phyloP scores from a whole-genome alignment of 805 yeast species.

The Cyberlindnera mycetangii region DNA sequence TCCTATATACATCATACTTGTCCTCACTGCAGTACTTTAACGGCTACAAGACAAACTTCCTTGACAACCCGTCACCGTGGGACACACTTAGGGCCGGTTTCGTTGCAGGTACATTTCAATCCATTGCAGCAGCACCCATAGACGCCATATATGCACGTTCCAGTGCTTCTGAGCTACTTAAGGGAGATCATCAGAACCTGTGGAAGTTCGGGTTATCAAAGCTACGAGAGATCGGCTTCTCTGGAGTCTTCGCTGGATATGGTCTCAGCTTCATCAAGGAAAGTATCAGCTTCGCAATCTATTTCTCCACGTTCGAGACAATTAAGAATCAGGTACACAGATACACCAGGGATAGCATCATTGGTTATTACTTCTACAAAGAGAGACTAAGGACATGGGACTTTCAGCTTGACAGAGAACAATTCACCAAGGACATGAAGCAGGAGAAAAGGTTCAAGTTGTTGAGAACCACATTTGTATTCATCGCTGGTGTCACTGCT shows the following conservation, averaged over 20 bases:
- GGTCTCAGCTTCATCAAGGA: slow-evolving; percentile 78
- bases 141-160: slow-evolving; percentile 89
- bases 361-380: slow-evolving; percentile 41
- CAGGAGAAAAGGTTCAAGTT: slow-evolving; percentile 36
- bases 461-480: slow-evolving; percentile 64
- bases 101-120: slow-evolving; percentile 81
- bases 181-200: slow-evolving; percentile 63
- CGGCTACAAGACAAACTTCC: slow-evolving; percentile 19
- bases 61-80: slow-evolving; percentile 30
- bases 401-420: slow-evolving; percentile 23
- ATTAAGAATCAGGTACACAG: slow-evolving; percentile 68
- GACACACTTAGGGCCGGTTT: slow-evolving; percentile 79
- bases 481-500: slow-evolving; percentile 86
- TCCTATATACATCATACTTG: slow-evolving; percentile 80
- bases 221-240: slow-evolving; percentile 67
- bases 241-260: slow-evolving; percentile 89
- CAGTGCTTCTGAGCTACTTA: slow-evolving; percentile 66
- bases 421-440: slow-evolving; percentile 25
- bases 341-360: slow-evolving; percentile 42
- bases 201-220: slow-evolving; percentile 76
- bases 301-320: slow-evolving; percentile 76
- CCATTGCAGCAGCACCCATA: slow-evolving; percentile 89
- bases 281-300: slow-evolving; percentile 76
- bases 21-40: slow-evolving; percentile 43
- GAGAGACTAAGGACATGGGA: slow-evolving; percentile 28